Base-by-base conservation (phyloP, 176 grass and related monocot species). In the Phoenix roebelenii region DNA sequence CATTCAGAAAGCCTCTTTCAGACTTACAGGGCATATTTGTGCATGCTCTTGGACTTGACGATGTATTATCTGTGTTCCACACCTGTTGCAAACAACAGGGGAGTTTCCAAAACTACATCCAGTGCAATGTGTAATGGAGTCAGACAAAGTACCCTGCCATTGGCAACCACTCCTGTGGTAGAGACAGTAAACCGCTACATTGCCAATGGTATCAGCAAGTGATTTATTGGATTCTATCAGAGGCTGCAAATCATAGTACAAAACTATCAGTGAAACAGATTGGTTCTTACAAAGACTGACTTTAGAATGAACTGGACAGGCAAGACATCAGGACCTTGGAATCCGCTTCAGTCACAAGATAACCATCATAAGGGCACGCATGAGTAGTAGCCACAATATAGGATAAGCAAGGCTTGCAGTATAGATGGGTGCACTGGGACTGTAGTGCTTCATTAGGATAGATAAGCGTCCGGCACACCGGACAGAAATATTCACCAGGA, bases 401-500 rank as follows among this genome's bases (percentile, higher is more conserved):
- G 57, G 88, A 60, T 68, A 98, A 90, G 73, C 94, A 92, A 50
- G 88, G 74, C 79, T 98, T 93, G 71, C 94, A 98, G 67, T 98
- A 98, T n/a, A 98, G 79, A 93, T 98, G 94, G 16, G 94, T 98
- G 76, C 93, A 98, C 52, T 85, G 88, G 67, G 79, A 23, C 83
- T 98, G 94, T 44, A 98, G 39, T 28, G 94, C 88, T 64, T 98
- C 88, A 17, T 72, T 88, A 18, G 94, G 94, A 68, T 85, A 93
- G 69, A 98, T 28, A 25, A 98, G 79, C 26, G 94, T 98, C 18
- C 88, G 94, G n/a, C 94, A 98, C 60, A 98, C 94, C 73, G 94
- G 94, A 32, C 94, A 98, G 55, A 98, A 98, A 83, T 98, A 98
- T 88, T 98, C 94, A 28, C 88, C 88, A 67, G 88, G 94, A 76